These are phyloP conservation scores for Scenedesmus sp. DNA, from an alignment of 163 green algal species.

Conservation along the genomic window DNA sequence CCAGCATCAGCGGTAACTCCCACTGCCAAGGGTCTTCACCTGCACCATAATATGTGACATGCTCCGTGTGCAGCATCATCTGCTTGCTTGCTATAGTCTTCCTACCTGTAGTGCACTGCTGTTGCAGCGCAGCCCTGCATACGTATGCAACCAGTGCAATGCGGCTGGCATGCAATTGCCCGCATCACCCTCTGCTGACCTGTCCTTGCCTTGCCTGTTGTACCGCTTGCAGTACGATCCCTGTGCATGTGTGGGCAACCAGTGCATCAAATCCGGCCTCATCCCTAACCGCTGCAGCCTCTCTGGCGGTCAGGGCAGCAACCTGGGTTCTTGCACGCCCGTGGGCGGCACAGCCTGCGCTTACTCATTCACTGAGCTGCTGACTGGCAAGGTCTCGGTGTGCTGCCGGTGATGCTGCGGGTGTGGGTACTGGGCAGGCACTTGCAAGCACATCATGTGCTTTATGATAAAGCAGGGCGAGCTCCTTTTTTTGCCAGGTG, in stretches of 20 bases:
- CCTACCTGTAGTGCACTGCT: no score
- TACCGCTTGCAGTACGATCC: background rate
- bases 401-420: constrained; percentile 19
- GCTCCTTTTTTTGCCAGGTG: no score
- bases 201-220: background rate
- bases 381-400: background rate
- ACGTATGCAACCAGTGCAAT: no score
- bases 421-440: background rate
- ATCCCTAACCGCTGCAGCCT: constrained; percentile 29
- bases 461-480: no score
- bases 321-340: constrained; percentile 8
- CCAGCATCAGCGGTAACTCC: no score
- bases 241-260: constrained; percentile 20
- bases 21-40: no score
- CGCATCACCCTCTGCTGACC: background rate
- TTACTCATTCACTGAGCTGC: background rate
- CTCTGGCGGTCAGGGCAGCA: background rate
- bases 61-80: no score
- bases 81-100: no score
- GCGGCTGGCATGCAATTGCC: background rate
- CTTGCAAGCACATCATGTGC: background rate
- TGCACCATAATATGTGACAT: no score
- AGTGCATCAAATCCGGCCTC: background rate
- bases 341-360: constrained; percentile 1
- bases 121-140: no score